A percentile compares a stretch with the other conserved stretches of the same genome.
Evolutionary conservation across 768 basidiomycete species (phyloP).

Genomic region (Lactarius hengduanensis): DNA sequence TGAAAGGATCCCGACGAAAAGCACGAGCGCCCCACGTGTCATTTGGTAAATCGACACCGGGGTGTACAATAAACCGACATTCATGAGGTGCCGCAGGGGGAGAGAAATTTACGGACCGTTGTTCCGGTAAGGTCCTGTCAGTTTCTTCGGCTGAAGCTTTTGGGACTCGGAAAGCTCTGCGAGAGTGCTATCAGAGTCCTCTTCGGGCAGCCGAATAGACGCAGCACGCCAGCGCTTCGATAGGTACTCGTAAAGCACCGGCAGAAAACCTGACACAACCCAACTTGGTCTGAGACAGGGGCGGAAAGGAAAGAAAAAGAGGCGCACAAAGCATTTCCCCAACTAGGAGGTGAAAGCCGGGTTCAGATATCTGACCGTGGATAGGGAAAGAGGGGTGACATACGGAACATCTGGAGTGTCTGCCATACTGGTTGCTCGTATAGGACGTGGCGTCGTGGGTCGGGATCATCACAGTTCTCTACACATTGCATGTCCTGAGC

Average conservation of each 20-base stretch:
- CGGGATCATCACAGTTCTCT: constrained; percentile 76
- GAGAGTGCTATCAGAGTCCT: constrained; percentile 32
- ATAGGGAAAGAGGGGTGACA: constrained; percentile 36
- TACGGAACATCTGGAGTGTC: constrained; percentile 86
- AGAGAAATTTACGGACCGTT: constrained; percentile 54
- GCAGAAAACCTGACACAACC: constrained; percentile 66
- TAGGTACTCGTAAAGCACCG: constrained; percentile 72
- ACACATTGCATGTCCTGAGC: constrained; percentile 96
- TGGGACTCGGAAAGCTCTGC: constrained; percentile 30
- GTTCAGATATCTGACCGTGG: constrained; percentile 32
- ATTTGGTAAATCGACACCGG: constrained; percentile 98
- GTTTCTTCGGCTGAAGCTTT: constrained; percentile 39
- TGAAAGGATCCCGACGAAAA: constrained; percentile 89
- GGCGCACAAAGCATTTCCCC: constrained; percentile 92
- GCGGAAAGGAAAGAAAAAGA: constrained; percentile 23
- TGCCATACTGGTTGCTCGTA: constrained; percentile 97
- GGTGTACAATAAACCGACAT: constrained; percentile 91
- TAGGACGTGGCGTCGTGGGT: constrained; percentile 60
- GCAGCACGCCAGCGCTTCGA: constrained; percentile 45
- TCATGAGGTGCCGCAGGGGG: constrained; percentile 63
- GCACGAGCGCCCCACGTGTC: constrained; percentile 89
- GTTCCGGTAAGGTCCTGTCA: constrained; percentile 87
- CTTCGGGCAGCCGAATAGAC: constrained; percentile 53
- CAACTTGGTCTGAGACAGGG: constrained; percentile 16
- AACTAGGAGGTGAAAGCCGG: constrained; percentile 44